These are phyloP conservation scores for Carex kokanica DNA, from an alignment of 176 grass and related monocot species.

Conservation along the genomic window DNA sequence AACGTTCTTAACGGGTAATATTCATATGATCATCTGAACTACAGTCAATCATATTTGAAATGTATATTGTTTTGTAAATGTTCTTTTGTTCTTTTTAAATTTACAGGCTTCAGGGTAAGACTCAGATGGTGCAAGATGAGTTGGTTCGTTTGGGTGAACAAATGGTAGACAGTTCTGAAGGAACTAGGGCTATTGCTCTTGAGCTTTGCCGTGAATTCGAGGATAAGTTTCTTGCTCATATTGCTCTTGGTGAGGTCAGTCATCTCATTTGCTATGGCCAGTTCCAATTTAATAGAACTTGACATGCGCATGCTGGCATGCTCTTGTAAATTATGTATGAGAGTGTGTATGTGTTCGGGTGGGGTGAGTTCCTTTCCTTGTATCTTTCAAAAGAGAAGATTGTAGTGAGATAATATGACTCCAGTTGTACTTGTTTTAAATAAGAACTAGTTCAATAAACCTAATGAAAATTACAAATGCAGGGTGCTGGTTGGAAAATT, in stretches of 20 bases:
- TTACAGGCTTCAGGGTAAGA: constrained; percentile 68
- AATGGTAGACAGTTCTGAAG: constrained; percentile 71
- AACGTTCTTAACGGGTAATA: constrained; percentile 68
- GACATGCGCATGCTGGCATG: not conserved
- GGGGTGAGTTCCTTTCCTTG: not conserved
- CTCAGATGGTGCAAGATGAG: constrained; percentile 74
- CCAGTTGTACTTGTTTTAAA: not conserved
- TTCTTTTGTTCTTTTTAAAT: constrained; percentile 22
- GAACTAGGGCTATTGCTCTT: constrained; percentile 72
- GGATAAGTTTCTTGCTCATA: constrained; percentile 67
- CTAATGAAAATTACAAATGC: not conserved
- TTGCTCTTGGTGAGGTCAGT: constrained; percentile 68
- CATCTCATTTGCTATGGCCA: constrained; percentile 5
- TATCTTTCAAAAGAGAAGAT: constrained; percentile 27
- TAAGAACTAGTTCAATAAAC: not conserved
- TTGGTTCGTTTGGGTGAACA: constrained; percentile 79
- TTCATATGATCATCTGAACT: constrained; percentile 15
- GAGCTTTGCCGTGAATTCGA: constrained; percentile 87
- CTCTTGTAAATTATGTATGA: not conserved
- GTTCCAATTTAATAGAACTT: not conserved
- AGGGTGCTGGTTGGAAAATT: constrained; percentile 81
- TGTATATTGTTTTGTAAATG: constrained; percentile 15
- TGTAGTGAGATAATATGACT: constrained; percentile 10
- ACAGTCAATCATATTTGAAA: constrained; percentile 18
- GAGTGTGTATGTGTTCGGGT: not conserved